phyloP scores from a whole-genome alignment of 2,329 filamentous ascomycete genomes.

The Kalaharituber pfeilii region DNA sequence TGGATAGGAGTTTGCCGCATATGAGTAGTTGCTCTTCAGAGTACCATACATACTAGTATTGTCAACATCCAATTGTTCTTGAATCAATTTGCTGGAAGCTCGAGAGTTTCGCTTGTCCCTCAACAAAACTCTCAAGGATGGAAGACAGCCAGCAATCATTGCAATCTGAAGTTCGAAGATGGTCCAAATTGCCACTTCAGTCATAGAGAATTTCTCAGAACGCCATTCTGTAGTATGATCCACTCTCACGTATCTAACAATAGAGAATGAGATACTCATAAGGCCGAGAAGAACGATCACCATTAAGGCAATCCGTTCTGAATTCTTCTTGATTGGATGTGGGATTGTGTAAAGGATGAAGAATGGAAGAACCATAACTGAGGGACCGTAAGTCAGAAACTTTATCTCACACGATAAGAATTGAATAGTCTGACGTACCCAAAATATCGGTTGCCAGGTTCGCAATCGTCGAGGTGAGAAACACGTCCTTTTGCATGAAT shows the following conservation, averaged over 20 bases:
- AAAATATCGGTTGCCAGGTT: background rate
- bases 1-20: background rate
- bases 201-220: background rate
- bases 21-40: background rate
- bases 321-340: background rate
- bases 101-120: background rate
- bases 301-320: background rate
- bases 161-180: background rate
- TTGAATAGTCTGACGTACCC: background rate
- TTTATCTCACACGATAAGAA: background rate
- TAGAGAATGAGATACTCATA: background rate
- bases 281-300: background rate
- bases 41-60: background rate
- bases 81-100: background rate
- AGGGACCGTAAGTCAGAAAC: background rate
- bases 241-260: background rate
- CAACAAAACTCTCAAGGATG: background rate
- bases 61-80: background rate
- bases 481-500: constrained; percentile 1
- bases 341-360: background rate
- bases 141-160: background rate
- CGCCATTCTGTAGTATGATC: background rate
- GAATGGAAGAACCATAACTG: background rate
- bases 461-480: background rate
- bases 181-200: background rate